These are phyloP conservation scores for Corrigiola litoralis DNA, from an alignment of 179 eudicot species.

Conservation along the genomic window DNA sequence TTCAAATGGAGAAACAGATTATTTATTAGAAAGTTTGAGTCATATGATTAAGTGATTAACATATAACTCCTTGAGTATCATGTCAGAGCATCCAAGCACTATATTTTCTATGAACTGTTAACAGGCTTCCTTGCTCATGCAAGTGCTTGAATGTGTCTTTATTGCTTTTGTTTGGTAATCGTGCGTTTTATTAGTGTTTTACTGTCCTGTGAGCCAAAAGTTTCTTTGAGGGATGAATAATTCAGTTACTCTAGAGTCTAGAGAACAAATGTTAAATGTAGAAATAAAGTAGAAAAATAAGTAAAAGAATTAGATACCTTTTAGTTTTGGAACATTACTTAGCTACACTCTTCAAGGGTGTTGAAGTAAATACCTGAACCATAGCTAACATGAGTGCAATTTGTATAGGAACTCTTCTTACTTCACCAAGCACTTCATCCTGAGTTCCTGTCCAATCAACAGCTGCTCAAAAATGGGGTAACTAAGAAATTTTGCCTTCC, in stretches of 20 bases:
- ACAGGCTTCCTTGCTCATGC: not conserved
- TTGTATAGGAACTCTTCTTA: conserved; percentile 57
- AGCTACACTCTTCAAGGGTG: not conserved
- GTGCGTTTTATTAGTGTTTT: no score
- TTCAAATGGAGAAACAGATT: no score
- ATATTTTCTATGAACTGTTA: not conserved
- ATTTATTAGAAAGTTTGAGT: no score
- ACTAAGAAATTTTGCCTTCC: not conserved
- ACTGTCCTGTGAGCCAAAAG: no score
- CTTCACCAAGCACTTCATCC: conserved; percentile 78
- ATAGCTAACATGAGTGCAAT: conserved; percentile 2
- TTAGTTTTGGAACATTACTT: not conserved
- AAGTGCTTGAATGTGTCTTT: no score
- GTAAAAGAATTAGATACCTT: not conserved
- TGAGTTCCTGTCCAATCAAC: conserved; percentile 59
- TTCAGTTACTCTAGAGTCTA: not conserved
- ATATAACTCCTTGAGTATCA: not conserved
- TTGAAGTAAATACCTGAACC: no score
- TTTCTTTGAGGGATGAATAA: not conserved
- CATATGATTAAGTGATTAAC: not conserved
- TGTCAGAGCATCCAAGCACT: not conserved
- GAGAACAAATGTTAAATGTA: not conserved
- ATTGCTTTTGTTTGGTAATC: no score
- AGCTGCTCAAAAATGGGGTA: conserved; percentile 74
- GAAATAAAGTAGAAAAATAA: not conserved